Evolutionary conservation across 345 rosid genomes (phyloP), one percentile per base, ranked within the genome.

Genomic region (Microthlaspi erraticum): DNA sequence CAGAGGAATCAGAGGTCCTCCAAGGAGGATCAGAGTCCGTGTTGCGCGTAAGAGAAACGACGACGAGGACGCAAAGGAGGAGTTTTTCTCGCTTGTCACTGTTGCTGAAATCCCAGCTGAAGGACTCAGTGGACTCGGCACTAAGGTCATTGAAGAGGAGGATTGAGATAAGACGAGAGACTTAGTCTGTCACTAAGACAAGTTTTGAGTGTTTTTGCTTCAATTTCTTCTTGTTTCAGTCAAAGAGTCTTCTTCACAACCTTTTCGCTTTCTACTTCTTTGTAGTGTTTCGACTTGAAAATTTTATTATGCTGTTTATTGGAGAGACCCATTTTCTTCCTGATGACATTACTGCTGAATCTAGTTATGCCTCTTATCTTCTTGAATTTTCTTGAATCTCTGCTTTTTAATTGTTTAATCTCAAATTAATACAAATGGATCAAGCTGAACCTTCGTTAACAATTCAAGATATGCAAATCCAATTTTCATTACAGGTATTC

Each of bases 41-140:
- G 56, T 88, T 71, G 94, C 90, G 2, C 73, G 94, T 7, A 86
- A 88, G 85, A 90, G 97, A 67, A 90, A 85, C 1, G 97, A 88
- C 2, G 97, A 90, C 1, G 94, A 90, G 63, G 90, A 90, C 52
- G 97, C 94, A 0, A 86, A 90, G 79, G 97, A 90, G 67, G 94
- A 90, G 80, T 83, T 90, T 42, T 88, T 75, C 83, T 90, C 92
- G 0, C 85, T 87, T 2, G 90, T 87, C 45, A 87, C 88, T 0
- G 85, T 85, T 17, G 77, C 93, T 4, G 90, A 85, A 70, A 68
- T 84, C 60, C 87, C 90, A 2, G 77, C 84, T 0, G 87, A 85
- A 77, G 88, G 88, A 33, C 66, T 85, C n/a, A 72, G 71, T 58
- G 93, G 93, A 0, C 71, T 87, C 64, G 88, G 87, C 50, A 87